Evolutionary conservation across 371 early-diverging fungal genomes (phyloP).

Genomic region (Gilbertella persicaria): DNA sequence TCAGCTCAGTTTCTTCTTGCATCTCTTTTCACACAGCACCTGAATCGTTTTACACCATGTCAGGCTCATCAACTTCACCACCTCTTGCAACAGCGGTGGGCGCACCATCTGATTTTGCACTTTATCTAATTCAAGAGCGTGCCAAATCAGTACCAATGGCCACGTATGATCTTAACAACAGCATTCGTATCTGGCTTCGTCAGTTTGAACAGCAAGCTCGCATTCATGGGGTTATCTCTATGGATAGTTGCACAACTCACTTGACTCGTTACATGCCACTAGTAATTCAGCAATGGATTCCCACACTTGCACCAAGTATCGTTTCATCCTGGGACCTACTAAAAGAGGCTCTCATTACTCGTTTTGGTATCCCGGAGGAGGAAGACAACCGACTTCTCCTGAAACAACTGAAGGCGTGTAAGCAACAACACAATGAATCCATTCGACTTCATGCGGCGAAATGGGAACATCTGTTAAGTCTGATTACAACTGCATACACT

Average conservation of each 20-base stretch:
- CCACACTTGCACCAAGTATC: not conserved
- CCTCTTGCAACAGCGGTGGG: too few species aligned
- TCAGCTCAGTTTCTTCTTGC: too few species aligned
- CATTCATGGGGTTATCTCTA: not conserved
- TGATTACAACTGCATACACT: not conserved
- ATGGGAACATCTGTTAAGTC: slow-evolving; percentile 4
- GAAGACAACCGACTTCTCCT: not conserved
- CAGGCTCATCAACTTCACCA: too few species aligned
- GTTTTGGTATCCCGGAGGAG: not conserved
- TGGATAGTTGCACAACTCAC: not conserved
- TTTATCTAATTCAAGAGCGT: not conserved
- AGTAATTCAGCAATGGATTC: slow-evolving; percentile 5
- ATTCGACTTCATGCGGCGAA: not conserved
- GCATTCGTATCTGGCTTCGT: not conserved
- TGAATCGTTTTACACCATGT: too few species aligned
- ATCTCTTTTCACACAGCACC: too few species aligned
- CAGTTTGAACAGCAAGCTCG: not conserved
- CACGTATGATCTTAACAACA: not conserved
- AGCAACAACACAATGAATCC: slow-evolving; percentile 1
- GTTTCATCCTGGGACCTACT: not conserved
- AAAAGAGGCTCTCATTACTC: not conserved
- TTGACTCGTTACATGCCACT: not conserved
- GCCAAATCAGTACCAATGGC: slow-evolving; percentile 1
- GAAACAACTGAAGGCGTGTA: not conserved
- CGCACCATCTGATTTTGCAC: slow-evolving; percentile 3